phyloP scores from a whole-genome alignment of 202 grass and related monocot genomes.

The Eragrostis tef region DNA sequence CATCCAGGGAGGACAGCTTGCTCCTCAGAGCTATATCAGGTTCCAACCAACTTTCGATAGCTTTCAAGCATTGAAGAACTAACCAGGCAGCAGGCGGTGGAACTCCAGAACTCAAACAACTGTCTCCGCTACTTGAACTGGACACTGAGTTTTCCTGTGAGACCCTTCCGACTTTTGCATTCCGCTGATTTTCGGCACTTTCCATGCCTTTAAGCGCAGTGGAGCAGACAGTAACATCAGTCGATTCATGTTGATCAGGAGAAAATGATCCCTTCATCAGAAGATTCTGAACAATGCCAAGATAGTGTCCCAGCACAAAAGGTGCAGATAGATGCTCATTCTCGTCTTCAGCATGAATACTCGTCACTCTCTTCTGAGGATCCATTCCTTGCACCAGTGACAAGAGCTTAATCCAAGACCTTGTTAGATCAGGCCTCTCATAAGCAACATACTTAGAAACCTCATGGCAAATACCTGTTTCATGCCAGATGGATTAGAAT shows the following conservation, averaged over 20 bases:
- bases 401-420: slow-evolving; percentile 82
- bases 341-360: slow-evolving; percentile 85
- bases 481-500: slow-evolving; percentile 98
- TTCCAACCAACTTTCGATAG: slow-evolving; percentile 83
- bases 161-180: slow-evolving; percentile 93
- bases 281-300: slow-evolving; percentile 78
- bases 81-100: slow-evolving; percentile 63
- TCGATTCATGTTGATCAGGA: slow-evolving; percentile 66
- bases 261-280: slow-evolving; percentile 79
- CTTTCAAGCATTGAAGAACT: slow-evolving; percentile 76
- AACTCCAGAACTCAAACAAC: slow-evolving; percentile 35
- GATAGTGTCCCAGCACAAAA: slow-evolving; percentile 72
- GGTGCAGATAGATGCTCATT: slow-evolving; percentile 79
- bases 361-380: slow-evolving; percentile 78
- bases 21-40: slow-evolving; percentile 54
- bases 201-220: slow-evolving; percentile 57
- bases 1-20: slow-evolving; percentile 53
- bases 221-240: slow-evolving; percentile 69
- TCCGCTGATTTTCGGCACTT: slow-evolving; percentile 64
- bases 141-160: slow-evolving; percentile 56
- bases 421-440: slow-evolving; percentile 80
- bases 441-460: slow-evolving; percentile 81
- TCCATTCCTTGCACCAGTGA: slow-evolving; percentile 91
- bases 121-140: slow-evolving; percentile 47
- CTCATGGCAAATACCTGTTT: slow-evolving; percentile 75